phyloP scores from a whole-genome alignment of 805 yeast genomes.

The Wickerhamomyces sydowiorum region DNA sequence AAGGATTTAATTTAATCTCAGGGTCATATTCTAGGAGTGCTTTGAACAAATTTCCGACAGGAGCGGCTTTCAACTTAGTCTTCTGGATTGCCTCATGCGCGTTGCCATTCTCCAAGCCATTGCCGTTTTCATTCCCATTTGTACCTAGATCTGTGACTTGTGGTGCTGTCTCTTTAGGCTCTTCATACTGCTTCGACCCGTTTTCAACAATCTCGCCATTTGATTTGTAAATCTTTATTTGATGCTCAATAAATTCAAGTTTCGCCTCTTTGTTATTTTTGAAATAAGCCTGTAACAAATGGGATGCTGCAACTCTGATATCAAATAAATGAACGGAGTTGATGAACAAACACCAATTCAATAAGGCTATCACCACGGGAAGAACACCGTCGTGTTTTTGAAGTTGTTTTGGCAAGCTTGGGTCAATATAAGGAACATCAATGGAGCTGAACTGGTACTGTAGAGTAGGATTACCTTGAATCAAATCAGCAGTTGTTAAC shows the following conservation, averaged over 20 bases:
- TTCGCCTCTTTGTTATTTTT: slow-evolving; percentile 58
- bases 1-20: slow-evolving; percentile 73
- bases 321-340: slow-evolving; percentile 85
- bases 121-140: neutral
- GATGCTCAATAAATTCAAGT: slow-evolving; percentile 58
- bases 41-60: slow-evolving; percentile 57
- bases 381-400: slow-evolving; percentile 31
- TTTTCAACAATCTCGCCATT: slow-evolving; percentile 4
- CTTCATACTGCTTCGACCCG: neutral
- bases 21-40: slow-evolving; percentile 74
- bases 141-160: too few relatives aligned
- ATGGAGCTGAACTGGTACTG: slow-evolving; percentile 72
- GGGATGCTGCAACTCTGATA: slow-evolving; percentile 66
- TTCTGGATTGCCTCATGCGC: neutral
- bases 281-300: slow-evolving; percentile 64
- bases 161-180: neutral
- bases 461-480: slow-evolving; percentile 37
- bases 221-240: slow-evolving; percentile 42
- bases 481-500: slow-evolving; percentile 70
- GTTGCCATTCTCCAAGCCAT: neutral
- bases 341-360: slow-evolving; percentile 76
- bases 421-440: slow-evolving; percentile 90
- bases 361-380: slow-evolving; percentile 68
- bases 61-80: slow-evolving; percentile 20
- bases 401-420: slow-evolving; percentile 42